Percentiles rank a stretch among this genome's conserved stretches.
phyloP scores from a whole-genome alignment of 352 stramenopile species.

The Globisporangium paddicum region DNA sequence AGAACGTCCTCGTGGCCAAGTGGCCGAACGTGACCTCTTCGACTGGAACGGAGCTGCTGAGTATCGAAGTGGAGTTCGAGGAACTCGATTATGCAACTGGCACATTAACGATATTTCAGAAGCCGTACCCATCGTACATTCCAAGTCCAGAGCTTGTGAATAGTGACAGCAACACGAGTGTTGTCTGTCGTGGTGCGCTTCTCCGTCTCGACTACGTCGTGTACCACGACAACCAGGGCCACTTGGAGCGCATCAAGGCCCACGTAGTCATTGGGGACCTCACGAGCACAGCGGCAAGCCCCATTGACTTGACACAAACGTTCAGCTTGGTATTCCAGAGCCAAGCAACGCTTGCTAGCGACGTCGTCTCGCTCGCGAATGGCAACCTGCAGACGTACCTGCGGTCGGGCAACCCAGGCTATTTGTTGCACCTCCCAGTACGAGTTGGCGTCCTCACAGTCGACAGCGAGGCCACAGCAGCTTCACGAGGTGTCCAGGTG shows the following conservation, averaged over 20 bases:
- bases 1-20: conserved; percentile 20
- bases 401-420: conserved; percentile 39
- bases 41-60: conserved; percentile 2
- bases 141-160: conserved; percentile 10
- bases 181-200: conserved; percentile 22
- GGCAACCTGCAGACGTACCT: conserved; percentile 31
- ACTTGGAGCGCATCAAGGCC: conserved; percentile 20
- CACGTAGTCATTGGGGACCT: conserved; percentile 21
- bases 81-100: conserved; percentile 12
- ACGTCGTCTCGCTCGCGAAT: conserved; percentile 20
- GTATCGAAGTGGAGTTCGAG: conserved; percentile 14
- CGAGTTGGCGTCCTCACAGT: conserved; percentile 24
- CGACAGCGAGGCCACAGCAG: conserved; percentile 1
- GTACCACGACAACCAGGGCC: conserved; percentile 24
- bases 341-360: conserved; percentile 3
- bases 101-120: neutral
- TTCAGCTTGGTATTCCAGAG: conserved; percentile 34
- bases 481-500: neutral
- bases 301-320: conserved; percentile 17
- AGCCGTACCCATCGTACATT: conserved; percentile 24
- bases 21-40: conserved; percentile 16
- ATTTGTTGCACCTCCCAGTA: conserved; percentile 25
- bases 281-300: neutral
- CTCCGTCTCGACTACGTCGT: conserved; percentile 21
- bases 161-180: neutral